phyloP scores from a whole-genome alignment of 129 eudicot genomes.

The Pulicaria dysenterica region DNA sequence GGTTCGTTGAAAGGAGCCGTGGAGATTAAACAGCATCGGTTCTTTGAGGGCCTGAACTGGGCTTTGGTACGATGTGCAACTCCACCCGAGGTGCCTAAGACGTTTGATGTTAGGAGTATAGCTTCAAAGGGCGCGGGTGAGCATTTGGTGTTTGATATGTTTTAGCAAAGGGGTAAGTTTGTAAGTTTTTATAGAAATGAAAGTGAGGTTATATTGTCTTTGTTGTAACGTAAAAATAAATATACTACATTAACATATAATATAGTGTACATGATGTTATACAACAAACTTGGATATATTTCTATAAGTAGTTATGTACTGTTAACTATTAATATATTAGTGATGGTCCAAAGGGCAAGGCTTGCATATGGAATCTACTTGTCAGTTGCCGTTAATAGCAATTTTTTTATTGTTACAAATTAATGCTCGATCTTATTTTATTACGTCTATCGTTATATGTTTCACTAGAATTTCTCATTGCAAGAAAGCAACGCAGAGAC shows the following conservation, averaged over 20 bases:
- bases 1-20: slow-evolving; percentile 92
- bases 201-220: background rate
- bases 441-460: no score
- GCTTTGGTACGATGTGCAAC: slow-evolving; percentile 82
- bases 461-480: no score
- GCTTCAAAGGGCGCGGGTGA: slow-evolving; percentile 28
- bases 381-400: no score
- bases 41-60: slow-evolving; percentile 86
- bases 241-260: slow-evolving; percentile 25
- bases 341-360: no score
- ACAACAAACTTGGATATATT: slow-evolving; percentile 12
- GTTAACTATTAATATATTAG: no score
- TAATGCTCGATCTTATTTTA: no score
- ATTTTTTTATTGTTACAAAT: no score
- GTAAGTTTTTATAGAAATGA: slow-evolving; percentile 11
- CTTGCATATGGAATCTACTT: no score
- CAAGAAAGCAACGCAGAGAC: no score
- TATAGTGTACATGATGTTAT: slow-evolving; percentile 37
- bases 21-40: slow-evolving; percentile 82
- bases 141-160: slow-evolving; percentile 59
- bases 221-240: slow-evolving; percentile 22
- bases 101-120: slow-evolving; percentile 36
- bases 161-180: slow-evolving; percentile 31
- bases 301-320: slow-evolving; percentile 16
- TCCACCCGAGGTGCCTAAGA: slow-evolving; percentile 77